phyloP scores from a whole-genome alignment of 2,329 filamentous ascomycete species.

The Fusarium stilboides region DNA sequence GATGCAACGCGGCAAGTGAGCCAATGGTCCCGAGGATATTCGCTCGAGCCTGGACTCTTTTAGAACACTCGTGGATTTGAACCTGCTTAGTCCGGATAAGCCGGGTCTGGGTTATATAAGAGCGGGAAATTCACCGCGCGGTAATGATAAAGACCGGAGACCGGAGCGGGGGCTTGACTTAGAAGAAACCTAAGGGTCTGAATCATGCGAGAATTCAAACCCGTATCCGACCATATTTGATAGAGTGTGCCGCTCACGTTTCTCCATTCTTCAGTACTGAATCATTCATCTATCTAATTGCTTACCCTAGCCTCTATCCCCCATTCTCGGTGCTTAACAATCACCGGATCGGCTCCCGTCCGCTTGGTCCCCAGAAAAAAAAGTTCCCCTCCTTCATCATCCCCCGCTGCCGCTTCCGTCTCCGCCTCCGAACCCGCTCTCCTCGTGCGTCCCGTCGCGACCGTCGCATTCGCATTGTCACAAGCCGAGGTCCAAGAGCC shows the following conservation, averaged over 20 bases:
- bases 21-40: conserved; percentile 19
- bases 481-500: conserved; percentile 41
- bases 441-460: conserved; percentile 40
- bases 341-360: conserved; percentile 27
- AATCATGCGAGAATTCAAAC: conserved; percentile 42
- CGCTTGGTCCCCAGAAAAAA: conserved; percentile 24
- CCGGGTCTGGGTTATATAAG: conserved; percentile 26
- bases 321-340: conserved; percentile 9
- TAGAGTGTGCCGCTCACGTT: not conserved
- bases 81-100: conserved; percentile 43
- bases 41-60: conserved; percentile 21
- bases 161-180: conserved; percentile 29
- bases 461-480: conserved; percentile 35
- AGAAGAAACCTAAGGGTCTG: conserved; percentile 28
- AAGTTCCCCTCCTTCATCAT: conserved; percentile 32
- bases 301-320: not conserved
- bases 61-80: conserved; percentile 5
- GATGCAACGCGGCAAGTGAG: conserved; percentile 26
- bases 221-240: conserved; percentile 12
- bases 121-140: conserved; percentile 50
- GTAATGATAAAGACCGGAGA: conserved; percentile 43
- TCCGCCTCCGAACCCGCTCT: conserved; percentile 44
- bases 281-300: conserved; percentile 1
- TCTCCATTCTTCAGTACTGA: not conserved
- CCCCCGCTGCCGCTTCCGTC: conserved; percentile 38